Evolutionary conservation across 1,284 basidiomycete genomes (phyloP).

Genomic region (Athelia sp.): DNA sequence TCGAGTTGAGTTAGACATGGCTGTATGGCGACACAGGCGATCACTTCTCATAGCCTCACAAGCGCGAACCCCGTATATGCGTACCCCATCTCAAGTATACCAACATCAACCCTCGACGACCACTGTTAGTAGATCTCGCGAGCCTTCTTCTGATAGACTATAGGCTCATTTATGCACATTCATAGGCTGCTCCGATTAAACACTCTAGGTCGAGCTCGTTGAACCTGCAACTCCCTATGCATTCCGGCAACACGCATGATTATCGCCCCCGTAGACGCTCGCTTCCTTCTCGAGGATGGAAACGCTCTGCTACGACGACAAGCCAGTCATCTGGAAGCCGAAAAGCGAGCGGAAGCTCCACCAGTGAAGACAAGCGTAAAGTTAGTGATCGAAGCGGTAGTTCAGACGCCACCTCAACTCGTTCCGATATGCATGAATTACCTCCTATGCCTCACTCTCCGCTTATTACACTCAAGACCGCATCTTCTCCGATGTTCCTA

Average conservation of each 20-base stretch:
- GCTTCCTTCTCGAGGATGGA: not conserved
- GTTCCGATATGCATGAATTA: not conserved
- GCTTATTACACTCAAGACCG: not conserved
- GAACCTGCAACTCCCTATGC: not conserved
- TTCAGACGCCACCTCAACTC: not conserved
- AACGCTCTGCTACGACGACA: not conserved
- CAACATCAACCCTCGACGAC: not conserved
- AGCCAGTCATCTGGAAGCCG: not conserved
- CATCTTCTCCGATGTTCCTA: slow-evolving; percentile 1
- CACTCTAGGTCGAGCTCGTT: not conserved
- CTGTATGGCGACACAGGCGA: not conserved
- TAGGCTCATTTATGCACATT: not conserved
- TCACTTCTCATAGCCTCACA: not conserved
- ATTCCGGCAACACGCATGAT: not conserved
- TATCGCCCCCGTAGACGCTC: not conserved
- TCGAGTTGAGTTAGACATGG: not conserved
- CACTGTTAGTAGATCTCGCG: not conserved
- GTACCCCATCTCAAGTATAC: not conserved
- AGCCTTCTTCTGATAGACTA: too few relatives aligned
- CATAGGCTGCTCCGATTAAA: not conserved
- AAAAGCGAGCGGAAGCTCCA: not conserved
- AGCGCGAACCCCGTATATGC: not conserved
- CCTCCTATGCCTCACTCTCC: not conserved
- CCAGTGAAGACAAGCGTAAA: not conserved
- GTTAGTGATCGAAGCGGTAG: not conserved